These are phyloP conservation scores for Tylopilus sp. DNA, from an alignment of 768 basidiomycete genomes.

Conservation along the genomic window DNA sequence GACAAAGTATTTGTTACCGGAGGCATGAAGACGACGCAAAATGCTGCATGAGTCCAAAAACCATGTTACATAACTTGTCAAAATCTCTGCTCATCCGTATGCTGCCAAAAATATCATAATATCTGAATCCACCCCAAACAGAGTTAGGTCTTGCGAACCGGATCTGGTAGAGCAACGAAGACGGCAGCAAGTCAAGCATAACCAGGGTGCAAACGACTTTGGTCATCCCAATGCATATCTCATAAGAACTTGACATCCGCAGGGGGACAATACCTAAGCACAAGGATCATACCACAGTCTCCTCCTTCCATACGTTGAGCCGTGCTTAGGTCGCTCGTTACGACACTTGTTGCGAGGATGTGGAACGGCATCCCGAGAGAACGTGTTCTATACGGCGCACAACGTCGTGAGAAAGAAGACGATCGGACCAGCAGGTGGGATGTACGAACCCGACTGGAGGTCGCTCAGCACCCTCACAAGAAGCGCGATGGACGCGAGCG, in stretches of 20 bases:
- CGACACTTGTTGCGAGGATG: conserved; percentile 71
- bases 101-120: background rate
- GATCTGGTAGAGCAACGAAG: background rate
- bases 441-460: conserved; percentile 49
- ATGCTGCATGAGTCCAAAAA: no score
- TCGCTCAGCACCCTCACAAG: conserved; percentile 55
- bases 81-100: background rate
- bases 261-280: conserved; percentile 8
- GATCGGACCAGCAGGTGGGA: background rate
- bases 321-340: conserved; percentile 72
- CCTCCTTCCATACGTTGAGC: conserved; percentile 62
- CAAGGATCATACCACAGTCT: conserved; percentile 19
- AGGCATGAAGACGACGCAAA: background rate
- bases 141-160: background rate
- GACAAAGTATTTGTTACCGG: background rate
- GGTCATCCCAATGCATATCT: conserved; percentile 13
- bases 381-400: conserved; percentile 21
- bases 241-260: conserved; percentile 13
- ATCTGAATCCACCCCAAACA: background rate
- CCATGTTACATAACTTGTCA: background rate
- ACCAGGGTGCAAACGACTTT: background rate
- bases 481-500: conserved; percentile 75
- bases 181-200: background rate
- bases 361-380: conserved; percentile 51
- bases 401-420: conserved; percentile 11